Evolutionary conservation across 2,329 filamentous ascomycete genomes (phyloP), one percentile per base, ranked within the genome.

Genomic region (Colletotrichum sublineola): DNA sequence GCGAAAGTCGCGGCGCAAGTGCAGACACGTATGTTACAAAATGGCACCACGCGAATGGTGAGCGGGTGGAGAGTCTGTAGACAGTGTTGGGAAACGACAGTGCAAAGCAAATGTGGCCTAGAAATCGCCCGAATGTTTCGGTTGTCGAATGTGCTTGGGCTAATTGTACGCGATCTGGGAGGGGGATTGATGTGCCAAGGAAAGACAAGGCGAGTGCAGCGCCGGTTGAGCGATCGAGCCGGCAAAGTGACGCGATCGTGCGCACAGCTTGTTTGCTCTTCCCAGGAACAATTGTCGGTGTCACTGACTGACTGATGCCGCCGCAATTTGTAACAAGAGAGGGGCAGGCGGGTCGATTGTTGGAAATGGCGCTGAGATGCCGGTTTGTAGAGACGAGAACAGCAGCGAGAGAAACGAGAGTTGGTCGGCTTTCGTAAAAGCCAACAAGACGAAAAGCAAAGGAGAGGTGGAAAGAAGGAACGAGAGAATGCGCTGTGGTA

Each of bases 111-210:
- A 57, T 20, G 55, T 61, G 46, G 66, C 42, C 52, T 33, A 29
- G 44, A 38, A 69, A 53, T 9, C 60, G 66, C 60, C 55, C 66
- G 66, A 68, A 33, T 69, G 60, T 61, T 69, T 72, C 53, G 60
- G 64, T 72, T 55, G 31, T 69, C 29, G 69, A 42, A 55, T 29
- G 53, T 38, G 52, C 53, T 53, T 40, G 29, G 18, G 29, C 48
- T 53, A 31, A 38, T 31, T 58, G 63, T 33, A 57, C 56, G 44
- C 53, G 33, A 33, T 6, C 50, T n/a, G 14, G 66, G 6, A 36
- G 33, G 60, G 48, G 38, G 18, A 14, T 38, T 36, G 18, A 44
- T 53, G 20, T 40, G 24, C 52, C 31, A 63, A 48, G 58, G 44
- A n/a, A 40, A 38, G 53, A n/a, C 33, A 24, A 14, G 33, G 33